Evolutionary conservation across 768 basidiomycete genomes (phyloP).

Genomic region (Termitomyces sp.): DNA sequence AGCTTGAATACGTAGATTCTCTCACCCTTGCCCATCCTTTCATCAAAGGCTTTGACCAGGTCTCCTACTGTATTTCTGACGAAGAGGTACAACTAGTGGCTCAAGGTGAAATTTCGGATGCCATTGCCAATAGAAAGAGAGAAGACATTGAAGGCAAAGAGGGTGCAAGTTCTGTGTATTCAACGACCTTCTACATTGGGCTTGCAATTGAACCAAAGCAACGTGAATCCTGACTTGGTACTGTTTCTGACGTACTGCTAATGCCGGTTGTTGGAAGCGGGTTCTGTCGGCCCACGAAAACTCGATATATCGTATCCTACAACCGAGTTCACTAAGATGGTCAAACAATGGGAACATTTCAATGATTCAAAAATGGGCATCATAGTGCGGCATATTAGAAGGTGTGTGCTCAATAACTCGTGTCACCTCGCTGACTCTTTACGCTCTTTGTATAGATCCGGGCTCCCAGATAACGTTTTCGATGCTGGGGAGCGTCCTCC

Average conservation of each 20-base stretch:
- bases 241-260: slow-evolving; percentile 6
- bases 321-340: slow-evolving; percentile 89
- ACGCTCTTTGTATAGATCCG: slow-evolving; percentile 42
- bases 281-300: slow-evolving; percentile 71
- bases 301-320: slow-evolving; percentile 98
- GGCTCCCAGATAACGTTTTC: slow-evolving; percentile 79
- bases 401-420: slow-evolving; percentile 40
- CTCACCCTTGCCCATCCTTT: slow-evolving; percentile 92
- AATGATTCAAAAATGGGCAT: slow-evolving; percentile 93
- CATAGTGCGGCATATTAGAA: slow-evolving; percentile 88
- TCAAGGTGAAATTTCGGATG: slow-evolving; percentile 80
- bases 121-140: slow-evolving; percentile 66
- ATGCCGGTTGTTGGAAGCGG: slow-evolving; percentile 45
- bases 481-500: slow-evolving; percentile 78
- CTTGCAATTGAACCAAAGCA: slow-evolving; percentile 88
- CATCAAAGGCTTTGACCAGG: slow-evolving; percentile 89
- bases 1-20: slow-evolving; percentile 93
- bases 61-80: slow-evolving; percentile 76
- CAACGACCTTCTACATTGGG: slow-evolving; percentile 98
- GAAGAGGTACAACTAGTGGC: slow-evolving; percentile 88
- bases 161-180: slow-evolving; percentile 76
- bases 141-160: slow-evolving; percentile 78
- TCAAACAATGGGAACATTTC: slow-evolving; percentile 94
- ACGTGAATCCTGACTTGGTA: slow-evolving; percentile 47
- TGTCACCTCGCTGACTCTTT: slow-evolving; percentile 1